phyloP scores from a whole-genome alignment of 2,329 filamentous ascomycete species.

The Phyllosticta ampelicida region DNA sequence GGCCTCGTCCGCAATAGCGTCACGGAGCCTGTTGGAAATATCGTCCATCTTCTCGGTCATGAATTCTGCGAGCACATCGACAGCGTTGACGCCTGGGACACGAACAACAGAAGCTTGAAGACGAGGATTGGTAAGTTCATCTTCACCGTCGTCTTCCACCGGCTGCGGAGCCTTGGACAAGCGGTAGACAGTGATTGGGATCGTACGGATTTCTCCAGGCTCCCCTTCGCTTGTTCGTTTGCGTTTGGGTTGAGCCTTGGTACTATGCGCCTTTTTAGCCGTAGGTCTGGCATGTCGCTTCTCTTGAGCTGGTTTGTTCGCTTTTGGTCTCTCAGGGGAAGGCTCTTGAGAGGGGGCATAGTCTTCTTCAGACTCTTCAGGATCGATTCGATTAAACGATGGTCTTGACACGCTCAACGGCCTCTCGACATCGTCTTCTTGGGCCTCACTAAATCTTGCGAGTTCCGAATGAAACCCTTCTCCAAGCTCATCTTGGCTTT shows the following conservation, averaged over 20 bases:
- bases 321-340: background rate
- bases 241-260: slow-evolving; percentile 16
- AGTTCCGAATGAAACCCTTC: background rate
- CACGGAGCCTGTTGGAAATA: slow-evolving; percentile 32
- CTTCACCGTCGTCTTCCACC: slow-evolving; percentile 14
- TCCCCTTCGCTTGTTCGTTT: slow-evolving; percentile 17
- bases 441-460: background rate
- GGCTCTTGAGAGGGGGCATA: background rate
- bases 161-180: slow-evolving; percentile 14
- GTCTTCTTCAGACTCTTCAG: background rate
- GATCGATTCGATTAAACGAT: background rate
- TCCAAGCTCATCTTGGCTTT: background rate
- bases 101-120: slow-evolving; percentile 26
- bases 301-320: slow-evolving; percentile 4
- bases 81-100: slow-evolving; percentile 35
- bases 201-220: background rate
- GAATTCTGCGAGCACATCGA: slow-evolving; percentile 41
- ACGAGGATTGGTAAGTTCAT: slow-evolving; percentile 19
- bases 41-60: slow-evolving; percentile 41
- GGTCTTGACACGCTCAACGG: background rate
- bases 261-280: background rate
- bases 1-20: slow-evolving; percentile 25
- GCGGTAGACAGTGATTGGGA: slow-evolving; percentile 24
- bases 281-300: slow-evolving; percentile 11
- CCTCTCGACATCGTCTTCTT: no score